phyloP scores from a whole-genome alignment of 2,329 filamentous ascomycete genomes.

The Epichloe gansuensis region DNA sequence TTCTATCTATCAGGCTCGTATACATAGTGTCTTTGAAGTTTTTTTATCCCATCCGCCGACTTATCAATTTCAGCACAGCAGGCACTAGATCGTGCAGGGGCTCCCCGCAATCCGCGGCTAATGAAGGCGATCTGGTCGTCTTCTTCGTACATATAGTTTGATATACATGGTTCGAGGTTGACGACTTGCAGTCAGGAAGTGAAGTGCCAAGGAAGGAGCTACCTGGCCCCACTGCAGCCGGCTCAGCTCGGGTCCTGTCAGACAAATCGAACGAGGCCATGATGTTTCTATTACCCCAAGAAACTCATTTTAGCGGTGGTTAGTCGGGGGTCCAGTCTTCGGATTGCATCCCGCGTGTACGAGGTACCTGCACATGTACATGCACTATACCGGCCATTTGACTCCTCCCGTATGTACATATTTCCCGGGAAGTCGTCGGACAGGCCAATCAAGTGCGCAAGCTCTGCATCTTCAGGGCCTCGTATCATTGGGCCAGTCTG shows the following conservation, averaged over 20 bases:
- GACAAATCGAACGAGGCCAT: too few species aligned
- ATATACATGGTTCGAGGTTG: too few species aligned
- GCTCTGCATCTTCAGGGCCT: not conserved
- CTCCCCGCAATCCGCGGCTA: not conserved
- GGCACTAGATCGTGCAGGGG: not conserved
- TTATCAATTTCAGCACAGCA: not conserved
- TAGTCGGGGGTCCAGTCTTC: too few species aligned
- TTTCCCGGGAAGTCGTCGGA: not conserved
- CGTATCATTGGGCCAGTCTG: not conserved
- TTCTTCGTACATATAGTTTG: not conserved
- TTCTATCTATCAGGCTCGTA: too few species aligned
- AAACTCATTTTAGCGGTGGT: too few species aligned
- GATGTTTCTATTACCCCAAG: too few species aligned
- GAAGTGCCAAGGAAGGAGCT: not conserved
- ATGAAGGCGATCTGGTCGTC: not conserved
- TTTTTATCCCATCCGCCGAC: not conserved
- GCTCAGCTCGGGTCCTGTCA: too few species aligned
- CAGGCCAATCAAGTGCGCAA: not conserved
- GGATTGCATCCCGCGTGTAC: too few species aligned
- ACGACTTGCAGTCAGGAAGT: too few species aligned
- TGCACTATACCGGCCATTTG: too few species aligned
- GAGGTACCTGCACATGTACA: too few species aligned
- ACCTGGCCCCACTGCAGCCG: not conserved
- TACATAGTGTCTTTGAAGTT: not conserved
- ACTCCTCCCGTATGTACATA: not conserved